Base-by-base conservation (phyloP, 2,329 filamentous ascomycete genomes). In the Stromatinia cepivora region DNA sequence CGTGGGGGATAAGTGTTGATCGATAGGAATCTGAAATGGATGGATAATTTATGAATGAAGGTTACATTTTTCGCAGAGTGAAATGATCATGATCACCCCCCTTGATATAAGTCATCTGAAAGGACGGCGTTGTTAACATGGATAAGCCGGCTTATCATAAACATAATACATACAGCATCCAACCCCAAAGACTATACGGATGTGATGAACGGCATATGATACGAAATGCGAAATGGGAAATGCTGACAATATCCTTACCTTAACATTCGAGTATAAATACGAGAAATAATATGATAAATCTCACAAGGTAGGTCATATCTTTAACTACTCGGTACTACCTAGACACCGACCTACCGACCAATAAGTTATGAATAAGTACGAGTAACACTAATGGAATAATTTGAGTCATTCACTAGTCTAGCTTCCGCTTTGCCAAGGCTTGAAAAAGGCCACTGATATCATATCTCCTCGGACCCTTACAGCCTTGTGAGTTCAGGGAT, bases 381-480 rank as follows among this genome's bases (percentile, higher is more conserved):
- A 42, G 15, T 9, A 5, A n/a, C 34, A 8, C 7, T 8, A 42
- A 20, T 17, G 31, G 31, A 39, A 20, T 58, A 42, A 25, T 28
- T 42, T 25, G 54, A 57, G 54, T 57, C 56, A 58, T 58, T 25
- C 56, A 28, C 11, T 20, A 11, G 3, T 17, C 36, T 48, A 48
- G 45, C 28, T 17, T n/a, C 42, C 59, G 59, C 59, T 45, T 48
- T 62, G 59, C 59, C 59, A 62, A 62, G 59, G 34, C 11, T 8
- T 3, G 28, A 13, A 4, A 34, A 62, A n/a, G 13, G 20, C n/a
- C 34, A 62, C 34, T 22, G 13, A 46, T 36, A 34, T 50, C n/a
- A 20, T 59, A 25, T 59, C 56, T 48, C 45, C 59, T 62, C 59
- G 59, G 59, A 50, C 31, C 59, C 28, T 46, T 61, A 31, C 42